These are phyloP conservation scores for Chaetomium sp. DNA, from an alignment of 2,329 filamentous ascomycete species.

Conservation along the genomic window DNA sequence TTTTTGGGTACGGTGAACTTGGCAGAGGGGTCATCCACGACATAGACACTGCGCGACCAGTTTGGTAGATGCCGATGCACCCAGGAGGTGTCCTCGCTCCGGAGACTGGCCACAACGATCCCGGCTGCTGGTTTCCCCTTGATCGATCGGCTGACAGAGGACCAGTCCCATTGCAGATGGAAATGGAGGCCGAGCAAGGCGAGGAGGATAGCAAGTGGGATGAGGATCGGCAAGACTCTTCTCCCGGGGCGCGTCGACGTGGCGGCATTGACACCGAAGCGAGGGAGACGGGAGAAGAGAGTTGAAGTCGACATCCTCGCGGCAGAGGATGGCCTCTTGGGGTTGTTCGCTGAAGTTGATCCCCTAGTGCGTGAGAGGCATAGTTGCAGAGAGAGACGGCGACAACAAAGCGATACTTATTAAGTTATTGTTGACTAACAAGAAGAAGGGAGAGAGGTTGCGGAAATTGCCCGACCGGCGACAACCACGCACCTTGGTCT, in stretches of 20 bases:
- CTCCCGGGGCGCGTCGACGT: not conserved
- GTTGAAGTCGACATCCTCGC: not conserved
- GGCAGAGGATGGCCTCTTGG: not conserved
- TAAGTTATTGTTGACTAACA: not conserved
- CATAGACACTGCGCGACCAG: conserved; percentile 58
- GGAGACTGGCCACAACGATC: conserved; percentile 30
- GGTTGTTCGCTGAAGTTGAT: not conserved
- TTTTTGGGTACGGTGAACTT: conserved; percentile 52
- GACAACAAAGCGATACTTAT: not conserved
- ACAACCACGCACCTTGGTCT: not conserved
- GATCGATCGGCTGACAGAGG: not conserved
- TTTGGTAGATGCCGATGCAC: conserved; percentile 45
- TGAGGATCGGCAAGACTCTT: not conserved
- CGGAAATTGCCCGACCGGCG: too few species aligned
- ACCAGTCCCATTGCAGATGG: conserved; percentile 7
- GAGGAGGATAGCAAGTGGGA: conserved; percentile 9
- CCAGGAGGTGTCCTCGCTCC: conserved; percentile 41
- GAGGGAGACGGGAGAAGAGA: not conserved
- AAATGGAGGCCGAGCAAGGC: conserved; percentile 12
- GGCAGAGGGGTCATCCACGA: conserved; percentile 53
- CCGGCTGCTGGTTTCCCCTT: conserved; percentile 16
- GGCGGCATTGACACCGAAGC: not conserved
- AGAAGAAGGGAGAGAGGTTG: not conserved
- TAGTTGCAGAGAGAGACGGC: not conserved
- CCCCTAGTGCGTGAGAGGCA: not conserved